These are phyloP conservation scores for Aspergillus campestris DNA, from an alignment of 495 filamentous ascomycete species.

Conservation along the genomic window DNA sequence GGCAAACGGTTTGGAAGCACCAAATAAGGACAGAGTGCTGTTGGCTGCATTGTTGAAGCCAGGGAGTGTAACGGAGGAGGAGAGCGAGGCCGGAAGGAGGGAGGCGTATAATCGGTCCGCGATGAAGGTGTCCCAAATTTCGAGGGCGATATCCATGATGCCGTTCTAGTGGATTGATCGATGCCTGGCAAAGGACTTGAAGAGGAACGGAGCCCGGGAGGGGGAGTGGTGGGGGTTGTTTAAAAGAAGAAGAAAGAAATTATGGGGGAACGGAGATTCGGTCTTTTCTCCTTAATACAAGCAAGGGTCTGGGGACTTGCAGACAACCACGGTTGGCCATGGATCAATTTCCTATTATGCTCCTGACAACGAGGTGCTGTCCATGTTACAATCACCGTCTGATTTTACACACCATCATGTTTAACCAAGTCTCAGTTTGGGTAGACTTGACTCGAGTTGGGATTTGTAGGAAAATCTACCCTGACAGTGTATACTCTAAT, in stretches of 20 bases:
- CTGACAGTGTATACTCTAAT: too few species aligned
- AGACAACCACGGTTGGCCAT: too few species aligned
- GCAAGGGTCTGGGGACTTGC: too few species aligned
- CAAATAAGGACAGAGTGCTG: conserved; percentile 34
- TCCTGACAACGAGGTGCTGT: too few species aligned
- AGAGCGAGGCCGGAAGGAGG: conserved; percentile 53
- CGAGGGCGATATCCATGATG: conserved; percentile 83
- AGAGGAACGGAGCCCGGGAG: not conserved
- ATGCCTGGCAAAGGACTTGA: not conserved
- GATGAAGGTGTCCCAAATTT: conserved; percentile 74
- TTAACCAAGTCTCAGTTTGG: too few species aligned
- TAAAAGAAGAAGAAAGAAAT: not conserved
- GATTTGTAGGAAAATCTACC: too few species aligned
- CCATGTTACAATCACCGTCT: too few species aligned
- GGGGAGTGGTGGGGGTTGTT: too few species aligned
- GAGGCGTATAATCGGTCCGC: conserved; percentile 75
- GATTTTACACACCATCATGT: too few species aligned
- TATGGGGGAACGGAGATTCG: not conserved
- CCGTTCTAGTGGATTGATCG: conserved; percentile 2
- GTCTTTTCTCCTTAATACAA: too few species aligned
- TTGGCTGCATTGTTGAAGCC: conserved; percentile 33
- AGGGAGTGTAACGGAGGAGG: conserved; percentile 36
- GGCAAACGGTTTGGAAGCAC: conserved; percentile 41
- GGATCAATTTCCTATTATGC: too few species aligned
- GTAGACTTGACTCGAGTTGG: too few species aligned